phyloP scores from a whole-genome alignment of 495 filamentous ascomycete genomes.

The Paragyromitra xinjiangensis region DNA sequence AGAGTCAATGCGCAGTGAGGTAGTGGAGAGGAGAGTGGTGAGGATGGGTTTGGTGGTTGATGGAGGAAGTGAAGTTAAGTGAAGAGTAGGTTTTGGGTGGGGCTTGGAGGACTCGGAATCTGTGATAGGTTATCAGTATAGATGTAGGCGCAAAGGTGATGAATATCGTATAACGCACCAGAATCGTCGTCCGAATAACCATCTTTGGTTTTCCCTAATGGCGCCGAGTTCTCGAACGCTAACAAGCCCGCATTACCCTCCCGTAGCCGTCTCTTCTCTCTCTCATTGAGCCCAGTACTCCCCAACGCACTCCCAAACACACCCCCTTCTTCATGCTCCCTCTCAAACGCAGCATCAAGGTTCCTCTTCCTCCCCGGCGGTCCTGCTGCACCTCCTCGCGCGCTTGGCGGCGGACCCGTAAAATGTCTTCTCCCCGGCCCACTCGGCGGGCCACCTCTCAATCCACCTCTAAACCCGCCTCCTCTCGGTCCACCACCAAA shows the following conservation, averaged over 20 bases:
- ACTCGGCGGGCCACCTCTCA: slow-evolving; percentile 54
- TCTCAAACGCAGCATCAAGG: slow-evolving; percentile 52
- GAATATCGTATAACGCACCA: slow-evolving; percentile 20
- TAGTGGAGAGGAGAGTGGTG: slow-evolving; percentile 63
- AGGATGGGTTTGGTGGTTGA: slow-evolving; percentile 53
- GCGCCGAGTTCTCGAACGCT: slow-evolving; percentile 66
- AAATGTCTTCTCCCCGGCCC: slow-evolving; percentile 66
- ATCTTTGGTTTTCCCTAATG: slow-evolving; percentile 66
- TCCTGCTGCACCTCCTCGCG: slow-evolving; percentile 36
- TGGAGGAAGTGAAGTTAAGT: slow-evolving; percentile 70
- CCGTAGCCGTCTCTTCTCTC: slow-evolving; percentile 58
- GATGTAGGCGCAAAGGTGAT: neutral
- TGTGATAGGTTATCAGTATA: slow-evolving; percentile 16
- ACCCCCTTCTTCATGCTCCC: slow-evolving; percentile 50
- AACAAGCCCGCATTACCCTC: slow-evolving; percentile 61
- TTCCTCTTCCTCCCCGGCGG: slow-evolving; percentile 49
- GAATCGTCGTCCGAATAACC: slow-evolving; percentile 53
- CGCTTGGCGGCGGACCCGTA: slow-evolving; percentile 62
- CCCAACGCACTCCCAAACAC: slow-evolving; percentile 46
- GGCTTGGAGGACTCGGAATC: slow-evolving; percentile 66
- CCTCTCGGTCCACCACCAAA: slow-evolving; percentile 59
- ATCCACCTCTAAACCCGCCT: slow-evolving; percentile 33
- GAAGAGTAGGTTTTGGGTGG: slow-evolving; percentile 83
- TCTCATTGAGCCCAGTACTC: slow-evolving; percentile 28
- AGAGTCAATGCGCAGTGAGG: slow-evolving; percentile 75